Conservation (phyloP, 176 grass and related monocot genomes). For the Aegilops tauschii region DNA sequence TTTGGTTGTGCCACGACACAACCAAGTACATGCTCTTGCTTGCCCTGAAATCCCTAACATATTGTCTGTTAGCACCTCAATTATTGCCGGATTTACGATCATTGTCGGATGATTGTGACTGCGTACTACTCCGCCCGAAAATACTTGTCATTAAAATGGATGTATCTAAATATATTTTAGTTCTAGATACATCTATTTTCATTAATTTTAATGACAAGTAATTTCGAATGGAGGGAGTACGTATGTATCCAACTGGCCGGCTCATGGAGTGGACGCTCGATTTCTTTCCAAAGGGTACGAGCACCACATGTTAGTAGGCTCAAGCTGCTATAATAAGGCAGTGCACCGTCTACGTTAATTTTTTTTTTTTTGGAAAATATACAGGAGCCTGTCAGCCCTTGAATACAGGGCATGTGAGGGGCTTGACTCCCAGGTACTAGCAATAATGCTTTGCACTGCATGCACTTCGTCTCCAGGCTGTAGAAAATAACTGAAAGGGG, state of each 20-base stretch:
- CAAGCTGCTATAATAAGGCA: neutral
- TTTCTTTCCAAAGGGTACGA: neutral
- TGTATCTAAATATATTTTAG: no score
- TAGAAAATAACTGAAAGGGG: constrained; percentile 34
- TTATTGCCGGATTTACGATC: neutral
- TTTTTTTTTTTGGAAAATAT: neutral
- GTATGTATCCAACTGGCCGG: neutral
- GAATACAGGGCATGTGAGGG: constrained; percentile 38
- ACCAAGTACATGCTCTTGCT: neutral
- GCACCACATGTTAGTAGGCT: neutral
- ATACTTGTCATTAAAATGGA: no score
- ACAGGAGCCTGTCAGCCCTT: neutral
- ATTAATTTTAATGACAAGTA: no score
- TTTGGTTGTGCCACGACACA: neutral
- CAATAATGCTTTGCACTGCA: neutral
- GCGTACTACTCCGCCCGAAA: neutral
- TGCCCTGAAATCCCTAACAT: neutral
- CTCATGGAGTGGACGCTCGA: neutral
- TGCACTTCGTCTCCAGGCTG: constrained; percentile 19
- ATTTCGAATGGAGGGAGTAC: no score
- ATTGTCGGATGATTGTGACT: neutral
- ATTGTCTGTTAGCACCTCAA: neutral
- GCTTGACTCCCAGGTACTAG: constrained; percentile 22
- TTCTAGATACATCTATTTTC: no score
- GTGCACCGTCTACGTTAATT: neutral